Base-by-base conservation (phyloP, 257 asterid species). In the Nicotiana obtusifolia region DNA sequence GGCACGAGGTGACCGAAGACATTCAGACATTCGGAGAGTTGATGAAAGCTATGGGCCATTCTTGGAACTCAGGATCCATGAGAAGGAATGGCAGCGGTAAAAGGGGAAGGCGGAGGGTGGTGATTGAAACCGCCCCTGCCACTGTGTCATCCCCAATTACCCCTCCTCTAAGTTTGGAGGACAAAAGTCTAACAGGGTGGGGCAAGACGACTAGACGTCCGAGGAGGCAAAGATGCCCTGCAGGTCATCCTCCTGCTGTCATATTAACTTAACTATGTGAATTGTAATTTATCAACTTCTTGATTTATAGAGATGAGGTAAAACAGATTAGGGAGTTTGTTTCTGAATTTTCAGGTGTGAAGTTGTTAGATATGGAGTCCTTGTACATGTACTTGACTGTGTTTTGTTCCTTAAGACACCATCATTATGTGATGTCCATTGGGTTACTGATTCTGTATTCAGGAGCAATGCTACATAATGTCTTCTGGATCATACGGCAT, bases 171-270 rank as follows among this genome's bases (percentile, higher is more conserved):
- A 79, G 89, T 53, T 82, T 93, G 91, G 97, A 93, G 89, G 98
- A 95, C 30, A 86, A 90, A 83, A 95, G 97, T 85, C 87, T 95
- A 67, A 92, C 95, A 1, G 97, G 97, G 33, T 96, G 99, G 98
- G 99, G 99, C 35, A 95, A 96, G 93, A 96, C 97, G 37, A 89
- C 97, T 20, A 91, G 99, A 62, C 97, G 99, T 65, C 99, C 98
- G n/a, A 87, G 98, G 14, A 80, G 99, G 80, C 99, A 94, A 81
- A 87, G 99, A 76, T 94, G 94, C 87, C 91, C 94, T 62, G 78
- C 35, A 71, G 78, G 54, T 71, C 78, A 71, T 71, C 81, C 88
- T 86, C 85, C 90, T 73, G 81, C 93, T 31, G 90, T 88, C 49
- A 82, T 87, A 77, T 85, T 86, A 62, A 89, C 95, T 91, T 87